Base-by-base conservation (phyloP, 257 asterid species). In the Nicotiana undulata region DNA sequence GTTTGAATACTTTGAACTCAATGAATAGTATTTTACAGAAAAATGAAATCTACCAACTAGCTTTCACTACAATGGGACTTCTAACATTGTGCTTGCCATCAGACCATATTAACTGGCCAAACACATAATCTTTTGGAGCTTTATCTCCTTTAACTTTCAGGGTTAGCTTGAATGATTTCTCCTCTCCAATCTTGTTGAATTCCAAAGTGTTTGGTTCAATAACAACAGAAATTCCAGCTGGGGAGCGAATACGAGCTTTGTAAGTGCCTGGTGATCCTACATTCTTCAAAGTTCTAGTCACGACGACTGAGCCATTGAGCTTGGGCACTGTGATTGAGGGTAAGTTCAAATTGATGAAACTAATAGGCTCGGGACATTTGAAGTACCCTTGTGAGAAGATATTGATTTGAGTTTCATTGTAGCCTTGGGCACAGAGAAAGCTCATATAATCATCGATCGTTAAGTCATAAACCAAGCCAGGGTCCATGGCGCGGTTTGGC, bases 401-500 rank as follows among this genome's bases (percentile, higher is more conserved):
- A 12, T 65, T 37, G 34, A 95, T 81, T 65, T 87, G 88, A 44
- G 52, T 78, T 12, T 78, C 64, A 49, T 90, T 92, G 85, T 86
- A 89, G 59, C 96, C 96, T 17, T 88, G 85, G 12, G 96, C 84
- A 82, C 98, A 95, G n/a, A 95, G 80, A 80, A 92, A 91, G 81
- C 67, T 66, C 79, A 91, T 79, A 88, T 93, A 92, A 56, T 95
- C 99, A 1, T 24, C 24, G 34, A 20, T 40, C 0, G 86, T 63
- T 49, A 89, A 74, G 82, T 95, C 99, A 20, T 95, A 95, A 10
- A 95, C 93, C 84, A 95, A 82, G 7, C 99, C 99, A 5, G 99
- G 98, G 83, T 95, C 94, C 96, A 90, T 90, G 13, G 98, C 98
- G 0, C 92, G 90, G 92, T 93, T 93, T 31, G 99, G 98, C 56